These are phyloP conservation scores for Fusarium burgessii DNA, from an alignment of 2,329 filamentous ascomycete species.

Conservation along the genomic window DNA sequence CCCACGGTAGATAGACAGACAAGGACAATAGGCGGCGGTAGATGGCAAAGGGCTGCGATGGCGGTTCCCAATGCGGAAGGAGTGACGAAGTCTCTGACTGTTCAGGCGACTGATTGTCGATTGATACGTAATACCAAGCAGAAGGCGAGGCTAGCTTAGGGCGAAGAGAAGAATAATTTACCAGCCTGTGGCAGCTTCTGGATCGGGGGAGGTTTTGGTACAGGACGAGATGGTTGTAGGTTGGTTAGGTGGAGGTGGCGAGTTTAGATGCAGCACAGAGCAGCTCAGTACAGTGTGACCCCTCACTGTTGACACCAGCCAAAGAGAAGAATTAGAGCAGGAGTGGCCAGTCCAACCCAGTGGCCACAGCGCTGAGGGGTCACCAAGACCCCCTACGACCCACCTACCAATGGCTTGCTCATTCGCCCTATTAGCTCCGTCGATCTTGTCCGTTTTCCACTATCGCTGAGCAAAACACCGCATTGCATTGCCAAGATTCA, in stretches of 20 bases:
- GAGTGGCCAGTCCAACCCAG: not conserved
- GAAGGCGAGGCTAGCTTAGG: conserved; percentile 3
- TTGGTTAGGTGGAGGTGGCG: conserved; percentile 44
- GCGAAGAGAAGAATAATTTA: conserved; percentile 4
- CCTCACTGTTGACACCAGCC: conserved; percentile 1
- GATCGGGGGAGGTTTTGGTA: conserved; percentile 10
- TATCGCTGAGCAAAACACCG: conserved; percentile 18
- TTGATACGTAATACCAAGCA: conserved; percentile 9
- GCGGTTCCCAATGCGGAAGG: conserved; percentile 16
- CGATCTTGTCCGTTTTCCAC: conserved; percentile 28
- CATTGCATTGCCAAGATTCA: conserved; percentile 20
- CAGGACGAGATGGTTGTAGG: not conserved
- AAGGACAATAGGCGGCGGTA: not conserved
- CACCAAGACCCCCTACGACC: no score
- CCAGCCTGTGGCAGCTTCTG: conserved; percentile 17
- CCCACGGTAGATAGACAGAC: conserved; percentile 6
- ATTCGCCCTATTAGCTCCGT: conserved; percentile 21
- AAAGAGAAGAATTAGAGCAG: not conserved
- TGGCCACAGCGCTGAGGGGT: conserved; percentile 6
- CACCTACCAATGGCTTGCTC: conserved; percentile 20
- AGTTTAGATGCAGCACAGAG: conserved; percentile 22
- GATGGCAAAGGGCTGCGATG: conserved; percentile 16
- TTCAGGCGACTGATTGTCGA: conserved; percentile 12
- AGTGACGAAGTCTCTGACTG: conserved; percentile 29
- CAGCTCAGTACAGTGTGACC: conserved; percentile 37